Evolutionary conservation across 1,139 yeast genomes (phyloP).

Genomic region (Nakaseomyces bracarensis): DNA sequence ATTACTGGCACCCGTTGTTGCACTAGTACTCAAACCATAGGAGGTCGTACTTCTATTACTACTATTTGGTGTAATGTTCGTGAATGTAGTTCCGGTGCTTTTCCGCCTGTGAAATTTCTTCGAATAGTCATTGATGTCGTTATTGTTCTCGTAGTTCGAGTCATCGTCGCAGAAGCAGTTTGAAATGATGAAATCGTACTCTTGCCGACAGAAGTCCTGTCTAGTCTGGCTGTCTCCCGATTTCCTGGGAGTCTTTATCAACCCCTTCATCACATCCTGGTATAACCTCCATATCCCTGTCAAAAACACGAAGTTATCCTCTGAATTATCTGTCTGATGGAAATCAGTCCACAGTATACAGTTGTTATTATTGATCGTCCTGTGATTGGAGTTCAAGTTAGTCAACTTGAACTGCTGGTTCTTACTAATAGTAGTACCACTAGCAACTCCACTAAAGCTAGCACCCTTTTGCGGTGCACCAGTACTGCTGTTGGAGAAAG

Average conservation of each 20-base stretch:
- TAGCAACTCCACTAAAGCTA: background rate
- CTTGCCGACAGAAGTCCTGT: constrained; percentile 13
- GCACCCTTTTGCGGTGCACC: constrained; percentile 1
- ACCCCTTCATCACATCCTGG: constrained; percentile 31
- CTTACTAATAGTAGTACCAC: constrained; percentile 17
- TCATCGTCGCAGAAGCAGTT: constrained; percentile 6
- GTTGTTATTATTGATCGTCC: constrained; percentile 33
- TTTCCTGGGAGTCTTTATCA: constrained; percentile 13
- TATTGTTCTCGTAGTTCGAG: background rate
- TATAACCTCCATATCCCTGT: constrained; percentile 79
- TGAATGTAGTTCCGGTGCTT: background rate
- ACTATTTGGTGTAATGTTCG: too few species aligned
- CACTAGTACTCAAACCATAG: too few species aligned
- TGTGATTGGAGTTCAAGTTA: constrained; percentile 21
- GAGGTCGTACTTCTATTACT: too few species aligned
- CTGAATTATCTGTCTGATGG: constrained; percentile 41
- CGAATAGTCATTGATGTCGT: background rate
- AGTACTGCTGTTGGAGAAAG: background rate
- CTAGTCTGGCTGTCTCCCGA: constrained; percentile 7
- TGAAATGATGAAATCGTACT: constrained; percentile 11
- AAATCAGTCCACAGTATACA: constrained; percentile 61
- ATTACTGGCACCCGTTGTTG: background rate
- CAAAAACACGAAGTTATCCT: constrained; percentile 79
- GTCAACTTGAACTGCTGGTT: constrained; percentile 29
- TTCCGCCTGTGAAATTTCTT: constrained; percentile 2